Conservation (phyloP, 192 early-diverging fungal species). For the Phlyctochytrium bullatum region DNA sequence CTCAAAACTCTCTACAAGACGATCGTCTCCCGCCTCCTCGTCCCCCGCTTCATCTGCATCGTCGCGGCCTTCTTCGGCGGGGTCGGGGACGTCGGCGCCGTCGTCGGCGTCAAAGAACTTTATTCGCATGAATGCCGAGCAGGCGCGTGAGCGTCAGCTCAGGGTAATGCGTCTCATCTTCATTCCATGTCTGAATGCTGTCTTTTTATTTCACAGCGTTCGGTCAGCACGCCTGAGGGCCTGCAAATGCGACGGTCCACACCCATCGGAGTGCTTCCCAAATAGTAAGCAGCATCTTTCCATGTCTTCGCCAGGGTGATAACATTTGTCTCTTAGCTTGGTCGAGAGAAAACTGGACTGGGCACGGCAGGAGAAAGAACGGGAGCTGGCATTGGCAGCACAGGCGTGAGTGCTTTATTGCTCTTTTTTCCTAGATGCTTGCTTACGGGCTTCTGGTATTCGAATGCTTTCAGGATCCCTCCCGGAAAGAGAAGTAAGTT, state of each 20-base stretch:
- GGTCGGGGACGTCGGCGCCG: background rate
- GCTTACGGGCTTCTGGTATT: background rate
- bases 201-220: too few relatives aligned
- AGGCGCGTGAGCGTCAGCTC: conserved; percentile 24
- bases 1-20: conserved; percentile 36
- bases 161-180: background rate
- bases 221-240: conserved; percentile 5
- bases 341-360: conserved; percentile 55
- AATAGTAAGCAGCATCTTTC: too few relatives aligned
- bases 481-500: conserved; percentile 41
- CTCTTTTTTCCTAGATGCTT: conserved; percentile 2
- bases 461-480: conserved; percentile 41
- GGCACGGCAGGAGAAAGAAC: conserved; percentile 49
- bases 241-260: conserved; percentile 7
- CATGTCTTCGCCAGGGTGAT: background rate
- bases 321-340: conserved; percentile 30
- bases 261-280: conserved; percentile 47
- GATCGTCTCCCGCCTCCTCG: conserved; percentile 14
- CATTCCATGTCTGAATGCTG: too few relatives aligned
- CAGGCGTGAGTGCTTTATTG: conserved; percentile 33
- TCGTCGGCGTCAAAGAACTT: conserved; percentile 34
- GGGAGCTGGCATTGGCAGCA: conserved; percentile 35
- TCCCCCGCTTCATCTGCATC: conserved; percentile 35
- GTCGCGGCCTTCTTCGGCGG: background rate
- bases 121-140: conserved; percentile 39